Percentiles rank a stretch among this genome's conserved stretches.
phyloP scores from a whole-genome alignment of 2,329 filamentous ascomycete species.

The Ophiostoma triangulosporum region DNA sequence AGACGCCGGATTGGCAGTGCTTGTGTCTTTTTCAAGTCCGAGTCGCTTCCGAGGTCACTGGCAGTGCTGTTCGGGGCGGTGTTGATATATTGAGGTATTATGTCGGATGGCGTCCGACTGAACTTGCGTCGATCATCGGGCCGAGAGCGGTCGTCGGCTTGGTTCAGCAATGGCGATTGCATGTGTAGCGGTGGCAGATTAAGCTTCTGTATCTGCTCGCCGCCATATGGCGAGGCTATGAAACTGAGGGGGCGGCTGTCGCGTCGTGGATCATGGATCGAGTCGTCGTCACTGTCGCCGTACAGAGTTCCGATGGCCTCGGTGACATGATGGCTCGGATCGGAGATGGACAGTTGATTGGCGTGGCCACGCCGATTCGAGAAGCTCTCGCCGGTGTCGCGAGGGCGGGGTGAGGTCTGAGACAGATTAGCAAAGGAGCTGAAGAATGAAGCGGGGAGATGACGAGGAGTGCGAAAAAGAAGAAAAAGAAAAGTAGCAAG shows the following conservation, averaged over 20 bases:
- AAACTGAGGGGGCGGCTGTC: conserved; percentile 59
- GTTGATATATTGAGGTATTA: conserved; percentile 16
- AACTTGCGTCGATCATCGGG: background rate
- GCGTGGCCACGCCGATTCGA: conserved; percentile 44
- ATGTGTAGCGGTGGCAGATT: background rate
- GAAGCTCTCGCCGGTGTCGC: conserved; percentile 43
- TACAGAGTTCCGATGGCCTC: conserved; percentile 89
- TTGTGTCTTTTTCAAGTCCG: conserved; percentile 29
- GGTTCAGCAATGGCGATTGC: conserved; percentile 12
- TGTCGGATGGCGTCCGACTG: conserved; percentile 31
- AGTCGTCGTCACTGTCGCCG: conserved; percentile 58
- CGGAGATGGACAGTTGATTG: conserved; percentile 56
- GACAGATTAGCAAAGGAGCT: background rate
- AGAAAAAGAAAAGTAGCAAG: background rate
- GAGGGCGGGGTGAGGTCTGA: conserved; percentile 45
- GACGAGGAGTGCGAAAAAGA: too few species aligned
- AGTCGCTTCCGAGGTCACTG: conserved; percentile 17
- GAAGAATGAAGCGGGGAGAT: background rate
- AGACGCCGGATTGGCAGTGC: conserved; percentile 26
- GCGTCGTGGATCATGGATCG: conserved; percentile 33
- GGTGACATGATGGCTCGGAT: conserved; percentile 86
- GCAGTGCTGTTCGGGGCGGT: background rate
- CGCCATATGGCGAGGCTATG: conserved; percentile 44
- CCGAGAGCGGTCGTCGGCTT: background rate
- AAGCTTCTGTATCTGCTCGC: conserved; percentile 32